Conservation (phyloP, 306 rosid species). For the Inga oerstediana region DNA sequence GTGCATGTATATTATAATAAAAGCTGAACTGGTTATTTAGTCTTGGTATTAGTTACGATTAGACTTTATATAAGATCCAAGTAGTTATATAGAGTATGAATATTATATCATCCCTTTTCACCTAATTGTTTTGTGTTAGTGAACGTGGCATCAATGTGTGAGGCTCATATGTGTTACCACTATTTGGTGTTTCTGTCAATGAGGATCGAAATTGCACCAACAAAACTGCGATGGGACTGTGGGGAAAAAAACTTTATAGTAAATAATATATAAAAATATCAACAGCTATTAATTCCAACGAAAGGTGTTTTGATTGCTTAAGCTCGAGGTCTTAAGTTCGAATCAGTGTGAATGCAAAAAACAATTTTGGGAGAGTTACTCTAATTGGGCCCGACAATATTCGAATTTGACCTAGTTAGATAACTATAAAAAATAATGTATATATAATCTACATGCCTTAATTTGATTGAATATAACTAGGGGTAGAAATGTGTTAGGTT, state of each 20-base stretch:
- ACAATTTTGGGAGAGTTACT: too few relatives aligned
- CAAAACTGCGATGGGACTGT: background rate
- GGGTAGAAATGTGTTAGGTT: too few relatives aligned
- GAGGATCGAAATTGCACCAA: background rate
- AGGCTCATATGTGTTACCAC: background rate
- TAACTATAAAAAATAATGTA: too few relatives aligned
- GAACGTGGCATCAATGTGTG: background rate
- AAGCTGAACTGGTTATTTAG: background rate
- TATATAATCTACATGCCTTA: background rate
- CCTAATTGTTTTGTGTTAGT: background rate
- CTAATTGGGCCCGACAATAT: too few relatives aligned
- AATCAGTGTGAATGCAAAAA: too few relatives aligned
- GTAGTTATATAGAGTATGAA: background rate
- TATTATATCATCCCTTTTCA: background rate
- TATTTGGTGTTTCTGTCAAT: background rate
- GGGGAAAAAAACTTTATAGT: background rate
- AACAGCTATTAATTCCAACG: too few relatives aligned
- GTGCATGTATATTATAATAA: background rate
- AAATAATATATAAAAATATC: too few relatives aligned
- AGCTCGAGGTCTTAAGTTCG: too few relatives aligned
- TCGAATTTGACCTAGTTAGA: too few relatives aligned
- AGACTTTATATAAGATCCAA: background rate
- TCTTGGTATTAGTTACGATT: background rate
- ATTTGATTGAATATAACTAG: background rate
- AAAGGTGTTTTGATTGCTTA: too few relatives aligned